A percentile compares a stretch with the other conserved stretches of the same genome.
phyloP scores from a whole-genome alignment of 805 yeast genomes.

The Hagleromyces aurorensis region DNA sequence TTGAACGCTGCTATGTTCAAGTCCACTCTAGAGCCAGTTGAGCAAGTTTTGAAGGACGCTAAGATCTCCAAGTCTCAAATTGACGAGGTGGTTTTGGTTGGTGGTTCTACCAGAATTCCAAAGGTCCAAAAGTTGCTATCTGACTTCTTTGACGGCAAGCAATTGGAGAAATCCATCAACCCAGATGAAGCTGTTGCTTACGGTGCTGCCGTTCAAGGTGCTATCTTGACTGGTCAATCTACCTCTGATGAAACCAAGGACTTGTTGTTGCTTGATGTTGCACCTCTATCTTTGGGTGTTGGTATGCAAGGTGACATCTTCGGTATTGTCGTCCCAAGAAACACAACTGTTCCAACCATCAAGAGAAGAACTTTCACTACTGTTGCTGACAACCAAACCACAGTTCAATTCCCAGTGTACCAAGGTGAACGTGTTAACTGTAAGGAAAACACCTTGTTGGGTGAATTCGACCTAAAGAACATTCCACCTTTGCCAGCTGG shows the following conservation, averaged over 20 bases:
- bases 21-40: constrained; percentile 90
- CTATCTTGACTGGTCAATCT: constrained; percentile 90
- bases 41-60: constrained; percentile 89
- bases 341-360: constrained; percentile 98
- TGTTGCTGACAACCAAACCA: constrained; percentile 96
- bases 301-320: constrained; percentile 99
- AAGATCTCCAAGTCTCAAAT: constrained; percentile 75
- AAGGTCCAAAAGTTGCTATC: constrained; percentile 91
- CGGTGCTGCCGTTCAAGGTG: constrained; percentile 99
- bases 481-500: constrained; percentile 99
- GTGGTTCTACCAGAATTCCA: constrained; percentile 99
- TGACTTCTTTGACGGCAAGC: constrained; percentile 95
- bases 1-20: constrained; percentile 88
- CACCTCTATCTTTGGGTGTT: constrained; percentile 98
- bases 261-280: constrained; percentile 91
- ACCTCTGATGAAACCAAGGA: constrained; percentile 90
- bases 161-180: constrained; percentile 92
- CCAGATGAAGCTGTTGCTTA: constrained; percentile 99
- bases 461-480: constrained; percentile 97
- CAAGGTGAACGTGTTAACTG: constrained; percentile 99
- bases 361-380: constrained; percentile 99
- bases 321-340: constrained; percentile 98
- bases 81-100: constrained; percentile 92
- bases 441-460: constrained; percentile 92
- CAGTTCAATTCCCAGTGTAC: constrained; percentile 97